These are phyloP conservation scores for Neospora caninum DNA, from an alignment of 169 alveolate genomes.

Conservation along the genomic window DNA sequence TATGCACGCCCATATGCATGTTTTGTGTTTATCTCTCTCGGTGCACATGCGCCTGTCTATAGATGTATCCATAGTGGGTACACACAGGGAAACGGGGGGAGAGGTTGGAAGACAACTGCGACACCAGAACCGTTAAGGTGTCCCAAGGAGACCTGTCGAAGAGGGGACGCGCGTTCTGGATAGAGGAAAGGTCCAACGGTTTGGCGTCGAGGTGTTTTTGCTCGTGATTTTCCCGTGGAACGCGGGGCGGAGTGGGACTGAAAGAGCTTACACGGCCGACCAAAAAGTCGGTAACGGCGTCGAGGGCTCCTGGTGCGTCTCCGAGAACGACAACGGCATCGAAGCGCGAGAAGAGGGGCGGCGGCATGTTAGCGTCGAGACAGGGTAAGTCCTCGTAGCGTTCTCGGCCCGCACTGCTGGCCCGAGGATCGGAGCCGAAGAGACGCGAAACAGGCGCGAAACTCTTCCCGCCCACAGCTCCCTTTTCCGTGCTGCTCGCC, in stretches of 20 bases:
- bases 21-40: too few species aligned
- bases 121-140: too few species aligned
- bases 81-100: too few species aligned
- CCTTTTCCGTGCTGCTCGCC: constrained; percentile 60
- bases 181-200: too few species aligned
- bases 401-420: neutral
- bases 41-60: too few species aligned
- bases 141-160: too few species aligned
- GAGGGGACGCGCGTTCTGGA: too few species aligned
- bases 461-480: neutral
- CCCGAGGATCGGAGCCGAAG: neutral
- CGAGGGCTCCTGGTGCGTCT: constrained; percentile 67
- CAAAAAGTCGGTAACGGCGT: constrained; percentile 64
- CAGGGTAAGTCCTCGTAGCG: constrained; percentile 13
- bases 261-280: constrained; percentile 32
- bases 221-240: too few species aligned
- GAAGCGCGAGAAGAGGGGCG: constrained; percentile 82
- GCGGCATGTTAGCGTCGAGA: constrained; percentile 77
- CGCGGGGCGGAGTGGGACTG: too few species aligned
- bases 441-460: neutral
- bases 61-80: too few species aligned
- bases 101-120: too few species aligned
- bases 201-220: too few species aligned
- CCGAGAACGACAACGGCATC: constrained; percentile 78
- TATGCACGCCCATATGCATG: neutral